These are phyloP conservation scores for Lepidium aucheri DNA, from an alignment of 345 rosid genomes.

Conservation along the genomic window DNA sequence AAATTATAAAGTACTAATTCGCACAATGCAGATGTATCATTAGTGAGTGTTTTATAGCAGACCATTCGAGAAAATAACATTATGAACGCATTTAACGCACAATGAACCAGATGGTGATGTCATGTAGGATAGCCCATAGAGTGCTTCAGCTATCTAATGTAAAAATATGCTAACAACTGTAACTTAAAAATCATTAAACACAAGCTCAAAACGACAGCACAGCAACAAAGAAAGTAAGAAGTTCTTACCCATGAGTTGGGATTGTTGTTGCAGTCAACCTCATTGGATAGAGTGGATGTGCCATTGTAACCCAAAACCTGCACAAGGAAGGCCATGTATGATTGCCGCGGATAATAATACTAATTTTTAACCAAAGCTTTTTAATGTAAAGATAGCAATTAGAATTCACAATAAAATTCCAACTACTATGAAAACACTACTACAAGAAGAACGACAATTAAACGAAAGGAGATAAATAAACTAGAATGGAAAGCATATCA, in stretches of 20 bases:
- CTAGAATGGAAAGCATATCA: not conserved
- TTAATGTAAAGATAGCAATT: not conserved
- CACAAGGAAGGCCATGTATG: constrained; percentile 10
- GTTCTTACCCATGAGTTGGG: constrained; percentile 75
- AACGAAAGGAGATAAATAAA: not conserved
- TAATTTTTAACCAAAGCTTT: not conserved
- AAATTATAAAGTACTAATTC: not conserved
- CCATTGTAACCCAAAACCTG: constrained; percentile 74
- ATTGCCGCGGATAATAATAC: not conserved
- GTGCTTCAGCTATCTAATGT: not conserved
- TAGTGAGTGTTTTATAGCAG: not conserved
- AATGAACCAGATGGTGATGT: constrained; percentile 1
- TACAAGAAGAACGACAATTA: not conserved
- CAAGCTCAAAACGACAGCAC: not conserved
- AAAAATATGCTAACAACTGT: not conserved
- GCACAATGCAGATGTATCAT: not conserved
- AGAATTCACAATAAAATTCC: not conserved
- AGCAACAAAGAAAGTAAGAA: not conserved
- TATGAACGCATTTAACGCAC: not conserved
- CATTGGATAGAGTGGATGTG: constrained; percentile 62
- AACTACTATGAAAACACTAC: not conserved
- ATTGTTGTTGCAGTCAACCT: constrained; percentile 45
- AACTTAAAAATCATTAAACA: not conserved
- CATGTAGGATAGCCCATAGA: not conserved
- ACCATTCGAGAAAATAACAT: not conserved